Conservation (phyloP, 148 eudicot genomes). For the Silene latifolia region DNA sequence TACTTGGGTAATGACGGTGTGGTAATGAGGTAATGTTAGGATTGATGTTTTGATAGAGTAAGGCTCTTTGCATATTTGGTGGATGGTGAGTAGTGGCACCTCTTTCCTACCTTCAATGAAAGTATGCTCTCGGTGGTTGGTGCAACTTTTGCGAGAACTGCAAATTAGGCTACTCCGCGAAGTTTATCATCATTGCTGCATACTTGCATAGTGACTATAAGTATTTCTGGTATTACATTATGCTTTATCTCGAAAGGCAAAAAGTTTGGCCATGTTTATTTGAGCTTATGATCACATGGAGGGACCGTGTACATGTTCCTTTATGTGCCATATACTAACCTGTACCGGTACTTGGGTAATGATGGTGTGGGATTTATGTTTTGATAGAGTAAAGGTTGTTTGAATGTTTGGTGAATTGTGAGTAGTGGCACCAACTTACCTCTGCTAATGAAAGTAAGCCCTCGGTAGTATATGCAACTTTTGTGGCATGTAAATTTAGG, state of each 20-base stretch:
- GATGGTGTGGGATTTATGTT: not conserved
- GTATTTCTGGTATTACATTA: not conserved
- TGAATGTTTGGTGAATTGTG: not conserved
- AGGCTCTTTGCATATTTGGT: not conserved
- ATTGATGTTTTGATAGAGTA: not conserved
- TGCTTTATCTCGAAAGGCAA: not conserved
- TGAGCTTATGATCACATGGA: not conserved
- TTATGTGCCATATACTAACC: not conserved
- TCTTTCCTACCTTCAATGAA: too few relatives aligned
- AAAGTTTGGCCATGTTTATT: not conserved
- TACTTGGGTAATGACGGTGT: not conserved
- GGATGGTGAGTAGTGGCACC: not conserved
- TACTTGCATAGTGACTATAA: too few relatives aligned
- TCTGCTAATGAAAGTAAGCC: not conserved
- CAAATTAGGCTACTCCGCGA: not conserved
- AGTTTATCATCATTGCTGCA: too few relatives aligned
- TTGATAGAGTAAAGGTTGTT: not conserved
- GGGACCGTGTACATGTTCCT: not conserved
- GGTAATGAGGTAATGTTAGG: not conserved
- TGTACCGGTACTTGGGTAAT: not conserved
- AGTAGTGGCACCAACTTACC: not conserved
- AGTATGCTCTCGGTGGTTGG: not conserved
- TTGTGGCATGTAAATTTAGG: not conserved
- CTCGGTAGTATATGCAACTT: not conserved
- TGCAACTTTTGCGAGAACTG: not conserved